A percentile compares a stretch with the other conserved stretches of the same genome.
Evolutionary conservation across 257 asterid genomes (phyloP).

Genomic region (Leptodermis oblonga): DNA sequence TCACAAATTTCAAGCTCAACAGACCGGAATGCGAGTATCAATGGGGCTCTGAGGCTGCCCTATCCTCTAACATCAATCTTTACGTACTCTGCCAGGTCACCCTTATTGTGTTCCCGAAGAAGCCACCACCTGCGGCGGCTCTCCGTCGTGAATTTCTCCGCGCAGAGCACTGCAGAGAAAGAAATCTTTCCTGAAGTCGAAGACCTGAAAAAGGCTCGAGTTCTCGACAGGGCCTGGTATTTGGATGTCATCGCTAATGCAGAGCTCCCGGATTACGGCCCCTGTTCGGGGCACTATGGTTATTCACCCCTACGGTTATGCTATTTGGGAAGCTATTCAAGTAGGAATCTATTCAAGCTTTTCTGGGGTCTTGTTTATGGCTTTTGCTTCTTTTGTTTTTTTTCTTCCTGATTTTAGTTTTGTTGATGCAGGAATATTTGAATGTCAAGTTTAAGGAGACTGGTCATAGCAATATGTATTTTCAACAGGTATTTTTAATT

Average conservation of each 20-base stretch:
- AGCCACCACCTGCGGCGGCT: conserved; percentile 34
- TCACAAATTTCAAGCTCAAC: too few species aligned
- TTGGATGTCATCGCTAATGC: conserved; percentile 86
- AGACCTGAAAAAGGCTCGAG: conserved; percentile 33
- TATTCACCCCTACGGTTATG: conserved; percentile 94
- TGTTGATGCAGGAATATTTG: conserved; percentile 76
- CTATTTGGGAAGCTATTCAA: conserved; percentile 99
- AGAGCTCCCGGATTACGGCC: conserved; percentile 96
- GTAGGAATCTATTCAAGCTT: too few species aligned
- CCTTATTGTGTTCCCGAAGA: conserved; percentile 32
- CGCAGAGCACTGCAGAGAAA: conserved; percentile 53
- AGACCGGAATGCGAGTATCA: too few species aligned
- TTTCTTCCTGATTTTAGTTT: not conserved
- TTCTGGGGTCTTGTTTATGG: not conserved
- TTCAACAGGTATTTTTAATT: conserved; percentile 88
- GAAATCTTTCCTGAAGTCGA: conserved; percentile 44
- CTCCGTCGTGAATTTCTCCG: conserved; percentile 50
- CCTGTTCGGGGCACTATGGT: conserved; percentile 99
- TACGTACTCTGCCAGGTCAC: conserved; percentile 35
- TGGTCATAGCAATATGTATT: conserved; percentile 98
- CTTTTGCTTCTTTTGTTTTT: not conserved
- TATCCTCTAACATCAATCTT: conserved; percentile 59
- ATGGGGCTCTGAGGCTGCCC: conserved; percentile 72
- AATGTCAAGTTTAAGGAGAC: conserved; percentile 96
- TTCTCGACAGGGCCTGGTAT: conserved; percentile 73